These are phyloP conservation scores for Fusarium tricinctum DNA, from an alignment of 2,329 filamentous ascomycete genomes.

Conservation along the genomic window DNA sequence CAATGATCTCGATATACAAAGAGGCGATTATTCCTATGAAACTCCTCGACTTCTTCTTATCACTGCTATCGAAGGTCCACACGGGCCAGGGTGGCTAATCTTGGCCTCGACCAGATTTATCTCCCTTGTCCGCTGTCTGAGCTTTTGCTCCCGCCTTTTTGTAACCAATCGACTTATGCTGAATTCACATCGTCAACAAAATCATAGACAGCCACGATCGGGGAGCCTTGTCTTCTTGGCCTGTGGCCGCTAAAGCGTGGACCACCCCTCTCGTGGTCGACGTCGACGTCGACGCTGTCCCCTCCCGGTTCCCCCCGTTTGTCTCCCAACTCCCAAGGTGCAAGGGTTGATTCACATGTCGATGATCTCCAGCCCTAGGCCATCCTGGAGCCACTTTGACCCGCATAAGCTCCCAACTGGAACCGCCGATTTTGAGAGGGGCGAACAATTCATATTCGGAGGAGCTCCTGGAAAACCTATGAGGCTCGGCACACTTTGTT, in stretches of 20 bases:
- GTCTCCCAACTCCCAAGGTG: not conserved
- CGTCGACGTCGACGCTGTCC: slow-evolving; percentile 23
- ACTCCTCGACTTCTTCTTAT: not conserved
- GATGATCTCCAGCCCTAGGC: slow-evolving; percentile 50
- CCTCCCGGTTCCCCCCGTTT: slow-evolving; percentile 47
- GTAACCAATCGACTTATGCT: slow-evolving; percentile 34
- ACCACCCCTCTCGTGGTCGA: slow-evolving; percentile 30
- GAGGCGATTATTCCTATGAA: slow-evolving; percentile 1
- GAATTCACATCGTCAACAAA: slow-evolving; percentile 45
- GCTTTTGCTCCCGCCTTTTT: slow-evolving; percentile 19
- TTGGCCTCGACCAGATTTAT: slow-evolving; percentile 38
- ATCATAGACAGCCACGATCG: slow-evolving; percentile 25
- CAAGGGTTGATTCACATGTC: slow-evolving; percentile 48
- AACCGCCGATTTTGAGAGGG: slow-evolving; percentile 34
- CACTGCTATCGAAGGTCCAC: slow-evolving; percentile 29
- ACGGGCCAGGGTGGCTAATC: slow-evolving; percentile 25
- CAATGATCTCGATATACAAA: slow-evolving; percentile 6
- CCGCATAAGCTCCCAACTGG: slow-evolving; percentile 42
- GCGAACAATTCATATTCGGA: slow-evolving; percentile 9
- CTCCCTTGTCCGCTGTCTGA: slow-evolving; percentile 22
- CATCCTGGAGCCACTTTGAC: slow-evolving; percentile 38
- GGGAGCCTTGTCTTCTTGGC: slow-evolving; percentile 12
- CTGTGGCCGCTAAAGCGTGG: slow-evolving; percentile 21
- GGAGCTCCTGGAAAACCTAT: not conserved
- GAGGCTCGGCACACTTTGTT: slow-evolving; percentile 25